Conservation (phyloP, 2,329 filamentous ascomycete genomes). For the Cercospora berteroae region DNA sequence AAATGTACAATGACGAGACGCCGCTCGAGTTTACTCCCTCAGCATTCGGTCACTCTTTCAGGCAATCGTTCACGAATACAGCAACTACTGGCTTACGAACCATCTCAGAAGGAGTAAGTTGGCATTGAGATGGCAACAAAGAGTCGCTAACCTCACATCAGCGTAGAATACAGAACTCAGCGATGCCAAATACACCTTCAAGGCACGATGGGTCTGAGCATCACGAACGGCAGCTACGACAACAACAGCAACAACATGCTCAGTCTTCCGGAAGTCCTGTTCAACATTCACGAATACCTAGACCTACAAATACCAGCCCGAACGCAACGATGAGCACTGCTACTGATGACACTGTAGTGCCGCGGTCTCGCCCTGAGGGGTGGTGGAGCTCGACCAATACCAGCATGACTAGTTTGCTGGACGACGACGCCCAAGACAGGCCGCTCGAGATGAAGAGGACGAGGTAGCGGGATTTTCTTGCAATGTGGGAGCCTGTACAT, state of each 20-base stretch:
- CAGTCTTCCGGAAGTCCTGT: slow-evolving; percentile 3
- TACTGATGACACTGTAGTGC: slow-evolving; percentile 25
- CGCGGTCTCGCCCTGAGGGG: slow-evolving; percentile 22
- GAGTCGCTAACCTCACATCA: slow-evolving; percentile 26
- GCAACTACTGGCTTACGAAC: slow-evolving; percentile 17
- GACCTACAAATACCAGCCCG: slow-evolving; percentile 6
- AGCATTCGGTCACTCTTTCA: slow-evolving; percentile 23
- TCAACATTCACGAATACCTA: neutral
- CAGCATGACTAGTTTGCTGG: slow-evolving; percentile 18
- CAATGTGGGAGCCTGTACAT: neutral
- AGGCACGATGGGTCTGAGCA: neutral
- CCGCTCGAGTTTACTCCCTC: slow-evolving; percentile 19
- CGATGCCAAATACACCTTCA: neutral
- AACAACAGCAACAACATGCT: slow-evolving; percentile 8
- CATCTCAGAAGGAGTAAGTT: slow-evolving; percentile 14
- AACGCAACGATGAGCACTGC: slow-evolving; percentile 10
- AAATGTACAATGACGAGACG: slow-evolving; percentile 23
- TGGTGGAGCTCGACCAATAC: slow-evolving; percentile 29
- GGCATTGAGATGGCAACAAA: slow-evolving; percentile 4
- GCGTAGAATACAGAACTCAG: slow-evolving; percentile 16
- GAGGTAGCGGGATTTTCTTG: neutral
- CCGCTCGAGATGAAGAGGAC: slow-evolving; percentile 2
- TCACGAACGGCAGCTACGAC: slow-evolving; percentile 1
- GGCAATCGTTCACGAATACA: slow-evolving; percentile 9
- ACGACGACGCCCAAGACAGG: neutral